A percentile compares a stretch with the other conserved stretches of the same genome.
Evolutionary conservation across 2,329 filamentous ascomycete genomes (phyloP).

Genomic region (Talaromyces islandicus): DNA sequence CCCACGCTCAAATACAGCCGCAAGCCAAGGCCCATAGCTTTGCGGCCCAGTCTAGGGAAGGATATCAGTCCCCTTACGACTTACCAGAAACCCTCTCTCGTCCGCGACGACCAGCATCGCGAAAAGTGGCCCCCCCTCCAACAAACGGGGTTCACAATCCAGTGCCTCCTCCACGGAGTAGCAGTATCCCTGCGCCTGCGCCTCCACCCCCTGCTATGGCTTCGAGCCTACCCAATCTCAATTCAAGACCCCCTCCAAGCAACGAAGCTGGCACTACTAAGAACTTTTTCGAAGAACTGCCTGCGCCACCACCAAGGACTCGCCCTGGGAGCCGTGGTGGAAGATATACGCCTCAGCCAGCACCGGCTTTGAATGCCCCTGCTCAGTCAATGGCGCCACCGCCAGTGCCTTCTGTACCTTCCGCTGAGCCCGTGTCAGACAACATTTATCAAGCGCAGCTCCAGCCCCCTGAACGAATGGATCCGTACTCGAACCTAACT

Average conservation of each 20-base stretch:
- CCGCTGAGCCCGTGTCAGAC: slow-evolving; percentile 5
- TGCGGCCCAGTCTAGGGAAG: slow-evolving; percentile 80
- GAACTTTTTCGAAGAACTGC: slow-evolving; percentile 75
- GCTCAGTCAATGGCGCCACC: slow-evolving; percentile 16
- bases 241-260: slow-evolving; percentile 12
- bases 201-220: slow-evolving; percentile 15
- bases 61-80: slow-evolving; percentile 92
- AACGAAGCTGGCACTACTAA: slow-evolving; percentile 22
- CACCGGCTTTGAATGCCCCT: slow-evolving; percentile 16
- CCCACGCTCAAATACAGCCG: slow-evolving; percentile 14
- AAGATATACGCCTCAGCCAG: slow-evolving; percentile 34
- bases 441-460: slow-evolving; percentile 18
- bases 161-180: slow-evolving; percentile 56
- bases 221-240: slow-evolving; percentile 30
- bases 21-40: slow-evolving; percentile 68
- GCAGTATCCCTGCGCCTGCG: slow-evolving; percentile 47
- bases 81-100: slow-evolving; percentile 75
- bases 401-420: slow-evolving; percentile 16
- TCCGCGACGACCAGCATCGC: slow-evolving; percentile 57
- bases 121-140: slow-evolving; percentile 45
- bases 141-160: slow-evolving; percentile 40
- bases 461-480: slow-evolving; percentile 26
- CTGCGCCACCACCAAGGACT: slow-evolving; percentile 52
- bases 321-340: slow-evolving; percentile 46
- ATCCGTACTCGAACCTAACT: slow-evolving; percentile 25